These are phyloP conservation scores for Dorcoceras hygrometricum DNA, from an alignment of 257 asterid species.

Conservation along the genomic window DNA sequence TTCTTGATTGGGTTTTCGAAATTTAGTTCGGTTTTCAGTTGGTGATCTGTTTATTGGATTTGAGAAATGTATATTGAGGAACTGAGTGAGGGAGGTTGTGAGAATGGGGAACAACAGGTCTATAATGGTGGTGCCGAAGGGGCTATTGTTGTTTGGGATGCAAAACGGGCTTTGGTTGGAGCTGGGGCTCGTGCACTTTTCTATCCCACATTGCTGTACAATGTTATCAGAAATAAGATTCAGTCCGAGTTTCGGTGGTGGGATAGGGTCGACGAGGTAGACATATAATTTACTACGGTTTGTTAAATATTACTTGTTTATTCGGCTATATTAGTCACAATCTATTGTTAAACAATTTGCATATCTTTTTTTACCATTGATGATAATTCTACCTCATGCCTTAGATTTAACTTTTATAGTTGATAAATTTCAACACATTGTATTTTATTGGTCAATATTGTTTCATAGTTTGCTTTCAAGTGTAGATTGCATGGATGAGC, in stretches of 20 bases:
- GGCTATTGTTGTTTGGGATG: slow-evolving; percentile 49
- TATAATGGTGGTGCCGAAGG: slow-evolving; percentile 39
- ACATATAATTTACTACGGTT: background rate
- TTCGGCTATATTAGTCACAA: background rate
- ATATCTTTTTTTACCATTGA: background rate
- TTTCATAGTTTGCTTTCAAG: background rate
- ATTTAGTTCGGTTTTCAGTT: slow-evolving; percentile 17
- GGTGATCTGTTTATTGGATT: slow-evolving; percentile 14
- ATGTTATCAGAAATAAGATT: slow-evolving; percentile 80
- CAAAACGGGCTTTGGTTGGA: slow-evolving; percentile 80
- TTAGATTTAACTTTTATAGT: slow-evolving; percentile 17
- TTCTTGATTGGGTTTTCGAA: background rate
- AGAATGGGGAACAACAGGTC: slow-evolving; percentile 36
- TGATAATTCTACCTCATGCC: slow-evolving; percentile 4
- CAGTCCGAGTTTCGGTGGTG: slow-evolving; percentile 95
- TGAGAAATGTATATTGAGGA: slow-evolving; percentile 74
- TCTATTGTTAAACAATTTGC: slow-evolving; percentile 4
- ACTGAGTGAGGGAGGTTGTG: slow-evolving; percentile 54
- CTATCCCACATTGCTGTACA: slow-evolving; percentile 89
- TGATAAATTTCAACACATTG: slow-evolving; percentile 10
- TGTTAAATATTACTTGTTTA: background rate
- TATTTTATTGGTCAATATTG: slow-evolving; percentile 4
- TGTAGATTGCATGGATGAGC: slow-evolving; percentile 12
- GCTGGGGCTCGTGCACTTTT: slow-evolving; percentile 95
- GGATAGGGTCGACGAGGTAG: slow-evolving; percentile 95